A percentile compares a stretch with the other conserved stretches of the same genome.
Evolutionary conservation across 2,329 filamentous ascomycete genomes (phyloP).

Genomic region (Pseudogymnoascus sp.): DNA sequence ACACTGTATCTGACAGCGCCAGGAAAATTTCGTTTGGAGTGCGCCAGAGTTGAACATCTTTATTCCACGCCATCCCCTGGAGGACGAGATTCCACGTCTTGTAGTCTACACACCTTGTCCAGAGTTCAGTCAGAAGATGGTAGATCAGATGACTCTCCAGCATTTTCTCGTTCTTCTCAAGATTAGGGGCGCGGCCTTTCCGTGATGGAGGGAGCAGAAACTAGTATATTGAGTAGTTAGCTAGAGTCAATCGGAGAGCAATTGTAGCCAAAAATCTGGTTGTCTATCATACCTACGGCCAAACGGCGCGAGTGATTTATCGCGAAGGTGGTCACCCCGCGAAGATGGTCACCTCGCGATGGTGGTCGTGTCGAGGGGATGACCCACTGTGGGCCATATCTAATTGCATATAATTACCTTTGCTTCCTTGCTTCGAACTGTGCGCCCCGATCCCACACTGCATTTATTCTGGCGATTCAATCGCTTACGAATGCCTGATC

Average conservation of each 20-base stretch:
- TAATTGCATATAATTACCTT: constrained; percentile 7
- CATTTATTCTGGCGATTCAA: constrained; percentile 11
- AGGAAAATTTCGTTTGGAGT: neutral
- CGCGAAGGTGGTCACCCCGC: neutral
- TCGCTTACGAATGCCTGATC: constrained; percentile 11
- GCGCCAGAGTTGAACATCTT: constrained; percentile 12
- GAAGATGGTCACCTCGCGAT: neutral
- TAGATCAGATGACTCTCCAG: neutral
- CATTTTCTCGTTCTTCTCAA: constrained; percentile 9
- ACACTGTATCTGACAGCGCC: too few species aligned
- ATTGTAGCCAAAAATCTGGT: constrained; percentile 5
- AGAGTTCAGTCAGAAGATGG: neutral
- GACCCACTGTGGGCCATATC: constrained; percentile 10
- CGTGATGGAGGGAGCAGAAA: constrained; percentile 9
- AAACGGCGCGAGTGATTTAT: neutral
- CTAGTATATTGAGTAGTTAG: constrained; percentile 8
- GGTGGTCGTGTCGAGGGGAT: constrained; percentile 3
- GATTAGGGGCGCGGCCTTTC: constrained; percentile 9
- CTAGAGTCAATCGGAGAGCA: constrained; percentile 7
- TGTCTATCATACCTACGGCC: too few species aligned
- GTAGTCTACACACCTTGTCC: neutral
- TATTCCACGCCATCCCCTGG: constrained; percentile 13
- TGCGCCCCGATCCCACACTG: constrained; percentile 8
- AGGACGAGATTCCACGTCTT: constrained; percentile 11
- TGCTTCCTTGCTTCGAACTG: constrained; percentile 10